phyloP scores from a whole-genome alignment of 1,284 basidiomycete genomes.

The Amylostereum areolatum region DNA sequence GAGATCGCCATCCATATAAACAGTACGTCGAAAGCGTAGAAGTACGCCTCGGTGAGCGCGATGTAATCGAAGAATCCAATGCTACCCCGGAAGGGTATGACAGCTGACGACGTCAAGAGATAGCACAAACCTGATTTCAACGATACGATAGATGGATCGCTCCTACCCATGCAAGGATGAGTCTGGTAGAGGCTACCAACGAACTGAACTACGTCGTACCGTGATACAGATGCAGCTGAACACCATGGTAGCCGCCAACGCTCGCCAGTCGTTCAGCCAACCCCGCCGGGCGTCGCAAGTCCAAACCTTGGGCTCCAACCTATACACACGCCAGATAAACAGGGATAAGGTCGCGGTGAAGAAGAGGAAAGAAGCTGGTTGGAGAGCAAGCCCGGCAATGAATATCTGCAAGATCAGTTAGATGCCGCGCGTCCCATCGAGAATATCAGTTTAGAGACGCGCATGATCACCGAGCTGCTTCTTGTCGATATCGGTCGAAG shows the following conservation, averaged over 20 bases:
- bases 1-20: constrained; percentile 57
- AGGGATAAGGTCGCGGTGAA: constrained; percentile 54
- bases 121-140: constrained; percentile 63
- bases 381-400: constrained; percentile 55
- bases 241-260: constrained; percentile 44
- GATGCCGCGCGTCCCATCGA: background rate
- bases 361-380: constrained; percentile 58
- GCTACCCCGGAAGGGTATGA: no score
- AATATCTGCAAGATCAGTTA: constrained; percentile 40
- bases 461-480: constrained; percentile 28
- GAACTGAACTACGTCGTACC: constrained; percentile 28
- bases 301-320: constrained; percentile 41
- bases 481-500: constrained; percentile 19
- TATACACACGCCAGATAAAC: constrained; percentile 53
- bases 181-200: background rate
- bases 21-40: constrained; percentile 64
- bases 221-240: constrained; percentile 65
- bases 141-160: constrained; percentile 62
- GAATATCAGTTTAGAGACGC: constrained; percentile 6
- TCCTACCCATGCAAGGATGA: constrained; percentile 32
- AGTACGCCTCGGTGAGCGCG: constrained; percentile 38
- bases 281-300: constrained; percentile 26
- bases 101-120: constrained; percentile 33
- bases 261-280: constrained; percentile 58
- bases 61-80: background rate